These are phyloP conservation scores for Paralagenidium karlingii DNA, from an alignment of 352 stramenopile genomes.

Conservation along the genomic window DNA sequence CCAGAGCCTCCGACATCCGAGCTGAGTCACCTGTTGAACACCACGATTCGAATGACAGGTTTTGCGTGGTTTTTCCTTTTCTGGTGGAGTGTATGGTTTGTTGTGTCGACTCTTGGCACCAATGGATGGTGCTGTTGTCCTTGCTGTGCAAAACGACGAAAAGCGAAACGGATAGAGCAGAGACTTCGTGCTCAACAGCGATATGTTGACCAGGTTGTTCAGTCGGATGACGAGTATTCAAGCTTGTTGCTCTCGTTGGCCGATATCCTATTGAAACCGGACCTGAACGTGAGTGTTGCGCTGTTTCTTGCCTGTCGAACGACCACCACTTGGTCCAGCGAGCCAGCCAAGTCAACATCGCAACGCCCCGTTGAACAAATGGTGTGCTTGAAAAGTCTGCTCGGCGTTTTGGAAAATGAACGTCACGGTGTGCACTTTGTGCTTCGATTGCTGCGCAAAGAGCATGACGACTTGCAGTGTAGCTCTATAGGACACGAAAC, in stretches of 20 bases:
- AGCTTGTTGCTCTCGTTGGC: slow-evolving; percentile 30
- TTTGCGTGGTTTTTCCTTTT: slow-evolving; percentile 21
- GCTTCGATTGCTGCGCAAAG: slow-evolving; percentile 22
- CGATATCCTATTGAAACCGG: slow-evolving; percentile 28
- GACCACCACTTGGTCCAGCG: background rate
- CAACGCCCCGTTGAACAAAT: slow-evolving; percentile 2
- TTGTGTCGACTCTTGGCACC: too few species aligned
- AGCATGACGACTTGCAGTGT: too few species aligned
- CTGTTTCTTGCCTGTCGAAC: slow-evolving; percentile 8
- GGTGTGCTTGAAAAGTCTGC: slow-evolving; percentile 21
- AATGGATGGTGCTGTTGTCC: slow-evolving; percentile 31
- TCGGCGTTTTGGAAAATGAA: slow-evolving; percentile 35
- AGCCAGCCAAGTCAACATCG: too few species aligned
- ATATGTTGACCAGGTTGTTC: slow-evolving; percentile 34
- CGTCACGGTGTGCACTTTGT: slow-evolving; percentile 30
- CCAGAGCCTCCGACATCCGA: too few species aligned
- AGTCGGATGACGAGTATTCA: slow-evolving; percentile 68
- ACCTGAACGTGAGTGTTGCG: slow-evolving; percentile 15
- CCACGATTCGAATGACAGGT: slow-evolving; percentile 16
- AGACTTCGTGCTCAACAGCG: too few species aligned
- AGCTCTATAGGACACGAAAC: too few species aligned
- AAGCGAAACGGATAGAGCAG: too few species aligned
- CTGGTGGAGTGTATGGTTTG: slow-evolving; percentile 12
- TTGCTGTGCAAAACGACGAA: too few species aligned
- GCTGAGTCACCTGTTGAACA: background rate